Evolutionary conservation across 1,284 basidiomycete species (phyloP).

Genomic region (Vanrija sp.): DNA sequence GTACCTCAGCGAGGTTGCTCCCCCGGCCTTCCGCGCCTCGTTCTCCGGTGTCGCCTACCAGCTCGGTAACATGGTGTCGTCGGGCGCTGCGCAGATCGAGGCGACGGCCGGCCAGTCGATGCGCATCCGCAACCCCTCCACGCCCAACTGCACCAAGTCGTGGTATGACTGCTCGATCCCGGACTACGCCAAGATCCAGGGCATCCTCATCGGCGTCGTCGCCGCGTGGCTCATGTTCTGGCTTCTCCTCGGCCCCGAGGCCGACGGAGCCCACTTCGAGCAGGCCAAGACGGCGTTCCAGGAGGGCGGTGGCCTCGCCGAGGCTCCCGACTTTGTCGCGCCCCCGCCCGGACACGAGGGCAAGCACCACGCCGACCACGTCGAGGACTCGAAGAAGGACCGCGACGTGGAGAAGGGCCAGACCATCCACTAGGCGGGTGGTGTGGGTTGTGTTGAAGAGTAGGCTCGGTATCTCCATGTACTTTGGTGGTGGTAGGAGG

Average conservation of each 20-base stretch:
- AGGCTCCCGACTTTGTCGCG: conserved; percentile 28
- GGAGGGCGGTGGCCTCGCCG: conserved; percentile 61
- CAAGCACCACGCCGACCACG: conserved; percentile 6
- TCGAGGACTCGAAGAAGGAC: background rate
- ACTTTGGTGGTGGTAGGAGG: too few relatives aligned
- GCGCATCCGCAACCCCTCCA: conserved; percentile 26
- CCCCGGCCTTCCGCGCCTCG: conserved; percentile 80
- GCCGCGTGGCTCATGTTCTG: conserved; percentile 40
- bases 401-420: background rate
- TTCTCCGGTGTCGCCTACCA: conserved; percentile 92
- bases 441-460: too few relatives aligned
- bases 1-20: conserved; percentile 77
- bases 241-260: conserved; percentile 52
- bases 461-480: too few relatives aligned
- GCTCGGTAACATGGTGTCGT: conserved; percentile 67
- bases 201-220: conserved; percentile 70
- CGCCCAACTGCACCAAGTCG: conserved; percentile 32
- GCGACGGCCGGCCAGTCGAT: conserved; percentile 57
- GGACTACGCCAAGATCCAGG: conserved; percentile 81
- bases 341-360: background rate
- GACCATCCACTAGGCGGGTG: too few relatives aligned
- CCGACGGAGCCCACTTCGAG: conserved; percentile 79
- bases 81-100: conserved; percentile 87
- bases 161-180: conserved; percentile 50
- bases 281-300: conserved; percentile 73